A percentile compares a stretch with the other conserved stretches of the same genome.
phyloP scores from a whole-genome alignment of 352 stramenopile species.

The Saprolegnia parasitica region DNA sequence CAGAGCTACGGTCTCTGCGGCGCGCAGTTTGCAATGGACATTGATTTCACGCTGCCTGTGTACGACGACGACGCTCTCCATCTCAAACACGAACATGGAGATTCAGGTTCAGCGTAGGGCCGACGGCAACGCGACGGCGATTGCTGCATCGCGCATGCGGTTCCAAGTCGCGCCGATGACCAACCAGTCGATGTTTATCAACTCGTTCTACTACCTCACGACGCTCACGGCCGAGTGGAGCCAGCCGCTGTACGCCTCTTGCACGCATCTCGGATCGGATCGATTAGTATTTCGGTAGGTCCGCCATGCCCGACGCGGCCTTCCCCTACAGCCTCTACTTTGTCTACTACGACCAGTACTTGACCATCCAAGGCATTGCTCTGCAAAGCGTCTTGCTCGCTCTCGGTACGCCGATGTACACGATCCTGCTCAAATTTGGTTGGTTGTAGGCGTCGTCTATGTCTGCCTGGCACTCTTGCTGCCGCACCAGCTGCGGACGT shows the following conservation, averaged over 20 bases:
- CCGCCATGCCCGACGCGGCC: conserved; percentile 32
- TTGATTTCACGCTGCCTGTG: conserved; percentile 47
- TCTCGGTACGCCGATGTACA: conserved; percentile 33
- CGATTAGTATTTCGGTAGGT: not conserved
- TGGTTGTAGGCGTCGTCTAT: conserved; percentile 69
- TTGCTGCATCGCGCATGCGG: conserved; percentile 72
- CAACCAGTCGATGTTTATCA: conserved; percentile 87
- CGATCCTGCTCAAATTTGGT: not conserved
- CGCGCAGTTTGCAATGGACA: conserved; percentile 78
- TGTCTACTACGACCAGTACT: conserved; percentile 91
- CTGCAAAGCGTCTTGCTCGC: conserved; percentile 81
- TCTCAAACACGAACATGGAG: conserved; percentile 8
- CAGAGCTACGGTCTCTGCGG: conserved; percentile 84
- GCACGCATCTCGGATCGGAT: not conserved
- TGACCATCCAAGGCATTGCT: conserved; percentile 85
- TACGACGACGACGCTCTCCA: not conserved
- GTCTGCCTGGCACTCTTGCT: conserved; percentile 72
- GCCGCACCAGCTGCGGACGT: conserved; percentile 57
- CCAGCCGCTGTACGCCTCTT: conserved; percentile 11
- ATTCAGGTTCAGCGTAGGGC: not conserved
- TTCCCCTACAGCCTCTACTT: conserved; percentile 90
- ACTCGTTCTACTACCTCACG: conserved; percentile 84
- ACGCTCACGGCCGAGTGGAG: conserved; percentile 31
- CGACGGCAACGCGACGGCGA: conserved; percentile 33
- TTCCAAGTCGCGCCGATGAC: conserved; percentile 83